Percentiles rank a stretch among this genome's conserved stretches.
Evolutionary conservation across 1,284 basidiomycete species (phyloP).

Genomic region (Violaceomyces palustris): DNA sequence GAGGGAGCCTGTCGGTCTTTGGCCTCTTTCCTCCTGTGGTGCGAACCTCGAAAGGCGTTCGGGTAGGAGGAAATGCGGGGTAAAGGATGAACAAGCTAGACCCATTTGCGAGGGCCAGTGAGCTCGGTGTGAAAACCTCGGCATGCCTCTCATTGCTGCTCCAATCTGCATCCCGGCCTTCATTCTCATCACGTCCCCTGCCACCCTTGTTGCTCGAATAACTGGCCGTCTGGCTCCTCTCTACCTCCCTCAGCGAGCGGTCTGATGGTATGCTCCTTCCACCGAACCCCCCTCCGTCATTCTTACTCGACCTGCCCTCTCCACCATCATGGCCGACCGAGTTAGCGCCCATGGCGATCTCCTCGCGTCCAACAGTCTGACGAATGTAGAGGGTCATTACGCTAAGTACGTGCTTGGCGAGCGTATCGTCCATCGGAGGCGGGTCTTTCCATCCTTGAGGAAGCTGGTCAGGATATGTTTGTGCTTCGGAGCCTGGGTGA

Average conservation of each 20-base stretch:
- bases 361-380: slow-evolving; percentile 55
- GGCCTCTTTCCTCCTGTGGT: slow-evolving; percentile 2
- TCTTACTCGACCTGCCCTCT: slow-evolving; percentile 6
- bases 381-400: slow-evolving; percentile 67
- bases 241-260: slow-evolving; percentile 24
- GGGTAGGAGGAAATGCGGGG: slow-evolving; percentile 36
- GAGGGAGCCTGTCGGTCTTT: slow-evolving; percentile 2
- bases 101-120: slow-evolving; percentile 30
- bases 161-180: slow-evolving; percentile 10
- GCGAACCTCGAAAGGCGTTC: slow-evolving; percentile 27
- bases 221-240: slow-evolving; percentile 15
- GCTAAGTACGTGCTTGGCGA: slow-evolving; percentile 77
- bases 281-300: background rate
- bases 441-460: slow-evolving; percentile 61
- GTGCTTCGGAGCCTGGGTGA: background rate
- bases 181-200: slow-evolving; percentile 11
- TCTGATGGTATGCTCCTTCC: slow-evolving; percentile 15
- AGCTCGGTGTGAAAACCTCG: slow-evolving; percentile 27
- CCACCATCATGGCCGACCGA: slow-evolving; percentile 8
- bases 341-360: slow-evolving; percentile 4
- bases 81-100: slow-evolving; percentile 37
- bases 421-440: slow-evolving; percentile 72
- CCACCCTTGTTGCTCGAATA: slow-evolving; percentile 14
- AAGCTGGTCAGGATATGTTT: slow-evolving; percentile 2
- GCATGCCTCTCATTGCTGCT: slow-evolving; percentile 11